These are phyloP conservation scores for Brassica balearica DNA, from an alignment of 441 rosid species.

Conservation along the genomic window DNA sequence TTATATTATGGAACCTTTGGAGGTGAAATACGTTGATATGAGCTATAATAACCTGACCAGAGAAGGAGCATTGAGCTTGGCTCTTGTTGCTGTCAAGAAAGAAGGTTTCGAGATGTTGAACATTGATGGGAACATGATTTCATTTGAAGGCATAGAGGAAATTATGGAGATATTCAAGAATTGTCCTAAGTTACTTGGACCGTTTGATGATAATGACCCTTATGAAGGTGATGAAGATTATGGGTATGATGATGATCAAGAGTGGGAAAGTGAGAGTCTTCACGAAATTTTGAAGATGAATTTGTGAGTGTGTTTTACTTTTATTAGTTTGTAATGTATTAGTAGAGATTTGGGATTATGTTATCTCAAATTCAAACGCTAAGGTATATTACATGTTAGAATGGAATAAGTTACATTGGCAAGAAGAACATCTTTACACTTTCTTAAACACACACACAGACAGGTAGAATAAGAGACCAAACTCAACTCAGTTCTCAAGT, in stretches of 20 bases:
- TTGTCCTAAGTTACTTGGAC: slow-evolving; percentile 10
- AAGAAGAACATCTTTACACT: slow-evolving; percentile 31
- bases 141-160: not conserved
- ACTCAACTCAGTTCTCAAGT: slow-evolving; percentile 12
- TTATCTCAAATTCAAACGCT: not conserved
- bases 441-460: slow-evolving; percentile 17
- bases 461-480: slow-evolving; percentile 29
- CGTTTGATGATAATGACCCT: slow-evolving; percentile 7
- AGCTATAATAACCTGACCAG: not conserved
- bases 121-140: slow-evolving; percentile 13
- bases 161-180: slow-evolving; percentile 6
- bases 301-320: slow-evolving; percentile 12
- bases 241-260: not conserved
- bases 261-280: not conserved
- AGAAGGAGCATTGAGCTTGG: slow-evolving; percentile 15
- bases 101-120: slow-evolving; percentile 11
- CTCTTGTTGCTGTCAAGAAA: slow-evolving; percentile 5
- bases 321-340: slow-evolving; percentile 22
- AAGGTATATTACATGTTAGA: slow-evolving; percentile 4
- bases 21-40: slow-evolving; percentile 1
- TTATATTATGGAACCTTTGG: not conserved
- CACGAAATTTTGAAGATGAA: slow-evolving; percentile 2
- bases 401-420: slow-evolving; percentile 23
- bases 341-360: not conserved
- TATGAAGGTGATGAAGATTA: not conserved